These are phyloP conservation scores for Scutellospora calospora DNA, from an alignment of 371 early-diverging fungal species.

Conservation along the genomic window DNA sequence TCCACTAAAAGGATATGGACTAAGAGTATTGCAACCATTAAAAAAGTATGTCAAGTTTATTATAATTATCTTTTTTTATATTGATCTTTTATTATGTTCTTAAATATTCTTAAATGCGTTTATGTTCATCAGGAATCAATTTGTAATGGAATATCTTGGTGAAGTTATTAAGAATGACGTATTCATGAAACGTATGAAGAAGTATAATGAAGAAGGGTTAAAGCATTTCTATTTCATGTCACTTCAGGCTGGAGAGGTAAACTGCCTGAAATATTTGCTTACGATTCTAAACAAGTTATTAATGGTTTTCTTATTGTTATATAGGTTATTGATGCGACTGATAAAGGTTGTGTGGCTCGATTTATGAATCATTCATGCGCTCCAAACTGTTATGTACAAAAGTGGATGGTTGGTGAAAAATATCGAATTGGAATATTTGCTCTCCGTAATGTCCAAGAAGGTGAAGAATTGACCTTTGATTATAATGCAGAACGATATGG, in stretches of 20 bases:
- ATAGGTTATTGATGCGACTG: constrained; percentile 94
- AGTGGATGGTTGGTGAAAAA: constrained; percentile 86
- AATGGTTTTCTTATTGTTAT: constrained; percentile 6
- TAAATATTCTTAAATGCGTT: neutral
- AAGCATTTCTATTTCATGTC: constrained; percentile 98
- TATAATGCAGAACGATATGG: constrained; percentile 91
- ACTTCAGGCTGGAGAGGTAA: constrained; percentile 85
- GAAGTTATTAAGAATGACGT: constrained; percentile 86
- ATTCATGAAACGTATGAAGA: constrained; percentile 83
- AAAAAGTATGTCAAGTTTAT: constrained; percentile 57
- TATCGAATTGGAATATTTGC: constrained; percentile 89
- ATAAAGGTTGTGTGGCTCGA: constrained; percentile 88
- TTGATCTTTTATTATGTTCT: neutral
- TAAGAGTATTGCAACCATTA: constrained; percentile 76
- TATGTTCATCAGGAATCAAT: constrained; percentile 55
- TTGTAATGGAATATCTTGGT: constrained; percentile 97
- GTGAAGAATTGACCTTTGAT: constrained; percentile 93
- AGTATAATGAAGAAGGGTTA: constrained; percentile 81
- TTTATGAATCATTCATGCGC: constrained; percentile 95
- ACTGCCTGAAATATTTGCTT: neutral
- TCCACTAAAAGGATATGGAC: constrained; percentile 92
- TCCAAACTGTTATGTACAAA: constrained; percentile 89
- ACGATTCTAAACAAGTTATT: neutral
- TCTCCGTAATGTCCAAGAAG: constrained; percentile 67
- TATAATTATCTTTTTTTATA: neutral